Evolutionary conservation across 2,329 filamentous ascomycete species (phyloP).

Genomic region (Fusarium praegraminearum): DNA sequence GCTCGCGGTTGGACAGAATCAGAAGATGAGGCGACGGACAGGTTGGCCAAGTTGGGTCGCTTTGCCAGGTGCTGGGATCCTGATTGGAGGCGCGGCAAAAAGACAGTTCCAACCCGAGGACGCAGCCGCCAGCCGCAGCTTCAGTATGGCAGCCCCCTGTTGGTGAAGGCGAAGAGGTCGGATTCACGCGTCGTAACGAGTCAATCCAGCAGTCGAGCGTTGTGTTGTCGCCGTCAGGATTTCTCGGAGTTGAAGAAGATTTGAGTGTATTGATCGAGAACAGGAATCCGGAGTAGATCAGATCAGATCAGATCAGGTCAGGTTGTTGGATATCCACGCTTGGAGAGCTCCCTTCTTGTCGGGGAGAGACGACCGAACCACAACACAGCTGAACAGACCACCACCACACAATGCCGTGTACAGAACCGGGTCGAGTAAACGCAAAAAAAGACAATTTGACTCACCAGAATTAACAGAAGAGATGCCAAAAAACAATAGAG

Average conservation of each 20-base stretch:
- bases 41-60: conserved; percentile 36
- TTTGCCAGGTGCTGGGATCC: conserved; percentile 39
- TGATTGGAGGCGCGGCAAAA: conserved; percentile 46
- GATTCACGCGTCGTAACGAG: conserved; percentile 10
- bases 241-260: conserved; percentile 4
- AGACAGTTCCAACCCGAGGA: conserved; percentile 35
- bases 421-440: neutral
- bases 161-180: conserved; percentile 13
- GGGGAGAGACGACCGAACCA: conserved; percentile 16
- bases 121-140: conserved; percentile 40
- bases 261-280: conserved; percentile 10
- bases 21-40: conserved; percentile 42
- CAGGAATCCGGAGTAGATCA: conserved; percentile 3
- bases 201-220: neutral
- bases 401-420: neutral
- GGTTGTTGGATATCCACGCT: conserved; percentile 23
- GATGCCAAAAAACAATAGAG: conserved; percentile 40
- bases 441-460: conserved; percentile 23
- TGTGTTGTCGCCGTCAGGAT: neutral
- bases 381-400: conserved; percentile 28
- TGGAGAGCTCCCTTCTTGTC: conserved; percentile 25
- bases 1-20: conserved; percentile 36
- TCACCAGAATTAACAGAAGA: conserved; percentile 40
- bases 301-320: neutral
- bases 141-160: conserved; percentile 31